A percentile compares a stretch with the other conserved stretches of the same genome.
Conservation (phyloP, 2,329 filamentous ascomycete species). For the Penicillium vulpinum region DNA sequence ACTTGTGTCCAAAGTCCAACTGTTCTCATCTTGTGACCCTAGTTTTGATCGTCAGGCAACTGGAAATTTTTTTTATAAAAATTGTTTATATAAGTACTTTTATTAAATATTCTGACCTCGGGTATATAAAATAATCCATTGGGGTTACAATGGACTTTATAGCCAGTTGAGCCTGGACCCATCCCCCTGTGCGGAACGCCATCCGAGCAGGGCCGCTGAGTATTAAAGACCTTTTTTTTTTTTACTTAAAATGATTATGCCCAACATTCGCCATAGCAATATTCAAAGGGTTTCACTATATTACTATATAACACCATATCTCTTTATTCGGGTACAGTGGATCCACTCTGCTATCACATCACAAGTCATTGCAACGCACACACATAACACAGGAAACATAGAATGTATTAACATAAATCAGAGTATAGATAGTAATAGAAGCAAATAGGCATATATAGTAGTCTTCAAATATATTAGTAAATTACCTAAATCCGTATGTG, state of each 20-base stretch:
- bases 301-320: background rate
- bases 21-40: constrained; percentile 7
- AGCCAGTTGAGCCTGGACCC: background rate
- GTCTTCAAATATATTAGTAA: background rate
- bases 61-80: background rate
- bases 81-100: no score
- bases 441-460: no score
- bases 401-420: background rate
- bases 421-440: background rate
- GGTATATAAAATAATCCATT: no score
- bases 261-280: background rate
- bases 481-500: constrained; percentile 8
- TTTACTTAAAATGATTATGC: background rate
- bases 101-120: no score
- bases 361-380: background rate
- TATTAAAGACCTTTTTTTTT: background rate
- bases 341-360: background rate
- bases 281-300: background rate
- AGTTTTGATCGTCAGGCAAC: constrained; percentile 8
- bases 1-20: background rate
- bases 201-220: background rate
- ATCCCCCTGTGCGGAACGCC: constrained; percentile 18
- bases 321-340: background rate
- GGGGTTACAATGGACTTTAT: background rate
- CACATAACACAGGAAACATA: background rate